These are phyloP conservation scores for Fusarium nematophilum DNA, from an alignment of 2,329 filamentous ascomycete genomes.

Conservation along the genomic window DNA sequence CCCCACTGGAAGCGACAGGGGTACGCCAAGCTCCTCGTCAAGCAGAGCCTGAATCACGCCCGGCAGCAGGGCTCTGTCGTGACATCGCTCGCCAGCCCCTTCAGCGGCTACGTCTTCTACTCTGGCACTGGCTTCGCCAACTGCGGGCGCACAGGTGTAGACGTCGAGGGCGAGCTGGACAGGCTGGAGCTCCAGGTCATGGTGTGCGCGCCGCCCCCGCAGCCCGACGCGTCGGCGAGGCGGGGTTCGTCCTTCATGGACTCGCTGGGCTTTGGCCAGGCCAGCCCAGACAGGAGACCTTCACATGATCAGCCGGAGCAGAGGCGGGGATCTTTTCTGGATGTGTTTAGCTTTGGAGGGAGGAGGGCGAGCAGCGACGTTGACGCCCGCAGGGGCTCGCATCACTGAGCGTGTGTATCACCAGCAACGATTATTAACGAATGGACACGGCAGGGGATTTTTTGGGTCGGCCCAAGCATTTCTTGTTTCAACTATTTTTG, in stretches of 20 bases:
- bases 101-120: slow-evolving; percentile 37
- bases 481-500: no score
- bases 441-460: no score
- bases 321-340: slow-evolving; percentile 31
- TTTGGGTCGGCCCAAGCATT: no score
- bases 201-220: slow-evolving; percentile 26
- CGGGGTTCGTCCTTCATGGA: slow-evolving; percentile 31
- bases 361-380: slow-evolving; percentile 8
- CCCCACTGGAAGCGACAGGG: slow-evolving; percentile 35
- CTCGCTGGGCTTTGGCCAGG: slow-evolving; percentile 6
- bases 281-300: slow-evolving; percentile 19
- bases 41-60: slow-evolving; percentile 29
- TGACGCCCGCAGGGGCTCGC: slow-evolving; percentile 30
- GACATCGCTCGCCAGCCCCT: slow-evolving; percentile 26
- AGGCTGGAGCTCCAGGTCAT: slow-evolving; percentile 35
- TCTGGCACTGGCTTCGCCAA: slow-evolving; percentile 35
- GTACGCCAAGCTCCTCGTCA: slow-evolving; percentile 34
- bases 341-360: slow-evolving; percentile 27
- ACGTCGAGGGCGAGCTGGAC: slow-evolving; percentile 28
- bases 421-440: no score
- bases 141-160: slow-evolving; percentile 34
- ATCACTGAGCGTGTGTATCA: neutral
- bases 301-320: slow-evolving; percentile 26
- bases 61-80: slow-evolving; percentile 30
- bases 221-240: slow-evolving; percentile 19